A percentile compares a stretch with the other conserved stretches of the same genome.
phyloP scores from a whole-genome alignment of 176 grass and related monocot genomes.

The Triticum turgidum region DNA sequence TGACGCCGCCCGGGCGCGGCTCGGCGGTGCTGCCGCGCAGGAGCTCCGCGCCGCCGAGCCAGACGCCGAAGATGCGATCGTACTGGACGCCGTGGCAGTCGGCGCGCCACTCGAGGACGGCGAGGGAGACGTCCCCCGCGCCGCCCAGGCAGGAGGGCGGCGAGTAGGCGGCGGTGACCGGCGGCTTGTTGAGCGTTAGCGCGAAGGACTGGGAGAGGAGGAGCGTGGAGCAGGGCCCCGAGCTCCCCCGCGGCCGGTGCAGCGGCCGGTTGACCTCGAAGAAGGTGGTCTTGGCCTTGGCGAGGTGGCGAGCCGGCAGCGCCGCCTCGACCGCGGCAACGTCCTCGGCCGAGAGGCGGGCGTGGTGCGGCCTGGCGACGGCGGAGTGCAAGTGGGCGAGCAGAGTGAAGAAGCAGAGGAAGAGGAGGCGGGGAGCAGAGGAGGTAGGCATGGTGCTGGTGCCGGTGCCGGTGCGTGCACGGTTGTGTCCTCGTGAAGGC shows the following conservation, averaged over 20 bases:
- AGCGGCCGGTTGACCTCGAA: conserved; percentile 79
- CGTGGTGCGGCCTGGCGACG: neutral
- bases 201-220: conserved; percentile 72
- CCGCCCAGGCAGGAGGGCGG: conserved; percentile 45
- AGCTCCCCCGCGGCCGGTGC: conserved; percentile 42
- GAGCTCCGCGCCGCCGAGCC: conserved; percentile 77
- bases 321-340: conserved; percentile 23
- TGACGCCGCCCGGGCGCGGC: conserved; percentile 55
- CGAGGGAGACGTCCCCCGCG: conserved; percentile 36
- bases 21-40: conserved; percentile 72
- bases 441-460: conserved; percentile 23
- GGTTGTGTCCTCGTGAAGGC: neutral
- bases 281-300: conserved; percentile 43
- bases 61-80: conserved; percentile 78
- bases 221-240: conserved; percentile 51
- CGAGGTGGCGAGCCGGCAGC: neutral
- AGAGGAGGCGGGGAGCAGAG: conserved; percentile 12
- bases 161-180: conserved; percentile 49
- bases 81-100: conserved; percentile 58
- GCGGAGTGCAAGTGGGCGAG: neutral
- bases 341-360: conserved; percentile 30
- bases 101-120: conserved; percentile 71
- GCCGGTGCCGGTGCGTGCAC: neutral
- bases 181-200: conserved; percentile 54
- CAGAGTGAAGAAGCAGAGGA: conserved; percentile 34